Evolutionary conservation across 352 stramenopile species (phyloP), one percentile per base, ranked within the genome.

Genomic region (Globisporangium barbulae): DNA sequence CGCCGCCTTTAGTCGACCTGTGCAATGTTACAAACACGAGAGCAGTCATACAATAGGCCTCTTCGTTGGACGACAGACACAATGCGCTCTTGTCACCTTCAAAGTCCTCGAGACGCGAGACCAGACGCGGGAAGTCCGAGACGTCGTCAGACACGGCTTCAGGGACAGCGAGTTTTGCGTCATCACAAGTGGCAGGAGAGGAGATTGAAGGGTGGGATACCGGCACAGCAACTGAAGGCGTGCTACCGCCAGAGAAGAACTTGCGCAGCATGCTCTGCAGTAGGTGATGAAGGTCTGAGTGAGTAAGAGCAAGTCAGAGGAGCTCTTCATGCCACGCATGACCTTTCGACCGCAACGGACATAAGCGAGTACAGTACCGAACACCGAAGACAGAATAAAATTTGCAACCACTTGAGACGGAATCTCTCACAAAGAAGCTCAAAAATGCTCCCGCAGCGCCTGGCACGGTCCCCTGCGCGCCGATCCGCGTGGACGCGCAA

Each of bases 231-330:
- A 2, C 21, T 25, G 6, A 15, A 39, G 28, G 13, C 17, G 59
- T 22, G n/a, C 37, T 50, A 12, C 52, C 44, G 10, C 65, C 65
- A 41, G 72, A 64, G 63, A 90, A 87, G 52, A 90, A 65, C 61
- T 75, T 90, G 63, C 78, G 78, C 44, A 88, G 69, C 78, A 90
- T 87, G 31, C 39, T 37, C 42, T 61, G 35, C 35, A 41, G 28
- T n/a, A 47, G 10, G 17, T 35, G 12, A 19, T 53, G 9, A 21
- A 37, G 12, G 33, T 21, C 47, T 33, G 22, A 7, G 33, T 8
- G 13, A 15, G 22, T 31, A 5, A 30, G 15, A 19, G 9, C 47
- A 53, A 30, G n/a, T 28, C 17, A 31, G 33, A 9, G 19, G 39
- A 48, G 30, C 8, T 63, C 28, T 15, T 41, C 47, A 35, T 30